phyloP scores from a whole-genome alignment of 2,329 filamentous ascomycete genomes.

The Coniochaeta prunicola region DNA sequence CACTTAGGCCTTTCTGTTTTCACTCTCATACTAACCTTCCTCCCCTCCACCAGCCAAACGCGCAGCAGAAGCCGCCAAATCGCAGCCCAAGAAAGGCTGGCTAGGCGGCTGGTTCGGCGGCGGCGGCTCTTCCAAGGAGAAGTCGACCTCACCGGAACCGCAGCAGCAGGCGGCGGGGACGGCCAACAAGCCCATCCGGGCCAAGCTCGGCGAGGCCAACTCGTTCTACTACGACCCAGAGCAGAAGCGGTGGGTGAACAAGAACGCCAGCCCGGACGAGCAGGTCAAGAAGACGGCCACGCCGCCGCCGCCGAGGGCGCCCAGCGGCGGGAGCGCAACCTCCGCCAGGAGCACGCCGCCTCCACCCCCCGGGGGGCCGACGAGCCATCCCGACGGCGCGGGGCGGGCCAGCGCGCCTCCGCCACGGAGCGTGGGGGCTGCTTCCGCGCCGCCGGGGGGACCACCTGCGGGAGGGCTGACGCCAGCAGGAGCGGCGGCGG shows the following conservation, averaged over 20 bases:
- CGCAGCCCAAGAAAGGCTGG: constrained; percentile 59
- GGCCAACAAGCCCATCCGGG: constrained; percentile 67
- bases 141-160: constrained; percentile 29
- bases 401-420: constrained; percentile 19
- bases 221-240: constrained; percentile 92
- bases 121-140: constrained; percentile 53
- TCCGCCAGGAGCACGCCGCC: constrained; percentile 45
- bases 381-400: constrained; percentile 8
- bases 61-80: constrained; percentile 41
- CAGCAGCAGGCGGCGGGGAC: not conserved
- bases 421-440: constrained; percentile 12
- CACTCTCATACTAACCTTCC: not conserved
- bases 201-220: constrained; percentile 90
- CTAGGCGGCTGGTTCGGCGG: constrained; percentile 81
- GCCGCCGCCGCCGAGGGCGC: constrained; percentile 68
- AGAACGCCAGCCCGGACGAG: constrained; percentile 69
- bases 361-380: constrained; percentile 42
- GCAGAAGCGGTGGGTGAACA: constrained; percentile 98
- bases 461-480: not conserved
- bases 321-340: constrained; percentile 14
- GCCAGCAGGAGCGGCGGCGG: too few species aligned
- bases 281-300: constrained; percentile 59
- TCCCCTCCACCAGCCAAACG: constrained; percentile 47
- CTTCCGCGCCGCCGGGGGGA: not conserved
- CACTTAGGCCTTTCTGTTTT: too few species aligned